These are phyloP conservation scores for Beauveria sp. DNA, from an alignment of 2,329 filamentous ascomycete genomes.

Conservation along the genomic window DNA sequence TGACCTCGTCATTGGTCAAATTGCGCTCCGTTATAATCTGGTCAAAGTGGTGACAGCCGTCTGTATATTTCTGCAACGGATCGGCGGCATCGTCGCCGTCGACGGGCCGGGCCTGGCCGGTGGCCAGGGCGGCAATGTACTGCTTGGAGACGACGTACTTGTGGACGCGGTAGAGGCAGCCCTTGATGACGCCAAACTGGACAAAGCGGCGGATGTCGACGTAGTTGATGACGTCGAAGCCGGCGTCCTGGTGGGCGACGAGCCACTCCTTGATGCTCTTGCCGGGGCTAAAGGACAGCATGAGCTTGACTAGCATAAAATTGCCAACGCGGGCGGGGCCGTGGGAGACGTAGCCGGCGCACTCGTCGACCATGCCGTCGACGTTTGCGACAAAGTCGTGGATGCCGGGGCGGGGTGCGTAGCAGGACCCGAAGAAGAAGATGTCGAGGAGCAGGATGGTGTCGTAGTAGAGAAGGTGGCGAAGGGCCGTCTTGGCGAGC, in stretches of 20 bases:
- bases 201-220: conserved; percentile 88
- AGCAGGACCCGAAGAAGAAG: conserved; percentile 89
- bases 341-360: conserved; percentile 69
- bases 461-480: conserved; percentile 88
- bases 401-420: conserved; percentile 72
- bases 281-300: conserved; percentile 76
- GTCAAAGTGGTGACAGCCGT: conserved; percentile 71
- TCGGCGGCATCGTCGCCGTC: conserved; percentile 28
- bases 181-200: conserved; percentile 94
- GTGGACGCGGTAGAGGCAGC: conserved; percentile 85
- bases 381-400: conserved; percentile 70
- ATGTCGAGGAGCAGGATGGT: conserved; percentile 86
- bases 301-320: conserved; percentile 70
- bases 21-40: conserved; percentile 74
- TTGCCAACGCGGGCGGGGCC: conserved; percentile 40
- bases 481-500: conserved; percentile 76
- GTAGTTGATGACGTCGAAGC: conserved; percentile 58
- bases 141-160: conserved; percentile 73
- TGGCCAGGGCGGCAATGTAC: conserved; percentile 48
- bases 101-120: conserved; percentile 39
- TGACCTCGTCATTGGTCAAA: conserved; percentile 60
- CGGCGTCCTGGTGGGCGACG: conserved; percentile 59
- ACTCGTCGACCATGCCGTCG: conserved; percentile 74
- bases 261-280: conserved; percentile 85
- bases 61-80: conserved; percentile 58